Evolutionary conservation across 805 yeast genomes (phyloP), one percentile per base, ranked within the genome.

Genomic region (Vanderwaltozyma yarrowii): DNA sequence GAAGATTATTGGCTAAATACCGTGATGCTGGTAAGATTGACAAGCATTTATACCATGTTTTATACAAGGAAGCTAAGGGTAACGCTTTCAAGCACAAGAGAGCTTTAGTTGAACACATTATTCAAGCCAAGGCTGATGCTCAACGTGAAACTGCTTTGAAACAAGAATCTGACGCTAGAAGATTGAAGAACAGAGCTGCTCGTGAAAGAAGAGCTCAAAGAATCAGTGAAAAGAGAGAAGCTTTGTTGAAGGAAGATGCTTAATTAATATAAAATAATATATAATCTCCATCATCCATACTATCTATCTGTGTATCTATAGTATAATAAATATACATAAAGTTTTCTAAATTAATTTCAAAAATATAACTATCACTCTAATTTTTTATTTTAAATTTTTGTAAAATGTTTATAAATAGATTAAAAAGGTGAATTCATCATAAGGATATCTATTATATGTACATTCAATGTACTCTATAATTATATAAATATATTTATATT

Each of bases 61-160:
- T 92, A 66, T 92, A 92, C 92, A 82, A 84, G 75, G 73, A 87
- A 62, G 95, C 97, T 61, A 92, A 92, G 83, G 98, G 98, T 92
- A 92, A 92, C 84, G 74, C 96, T 66, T 92, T 92, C 88, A 92
- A 92, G 84, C 97, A 92, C 86, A 92, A 92, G 92, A 89, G 98
- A 79, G 94, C 96, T 68, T 84, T 92, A 65, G 92, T 92, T 65
- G 98, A 92, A 78, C 98, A 92, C 80, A 86, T 92, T 71, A 92
- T 92, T 72, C 92, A 88, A 76, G 97, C 98, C 61, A 92, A 92
- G 92, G 98, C 98, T 67, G 96, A 92, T 76, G 92, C 96, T 76
- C 83, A 84, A 67, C 94, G 98, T 78, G 96, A 88, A 74, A 85
- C 85, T 82, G 92, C 95, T 60, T 80, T 92, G 73, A 78, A 84